phyloP scores from a whole-genome alignment of 192 early-diverging fungal genomes.

The Rhizophagus clarus region DNA sequence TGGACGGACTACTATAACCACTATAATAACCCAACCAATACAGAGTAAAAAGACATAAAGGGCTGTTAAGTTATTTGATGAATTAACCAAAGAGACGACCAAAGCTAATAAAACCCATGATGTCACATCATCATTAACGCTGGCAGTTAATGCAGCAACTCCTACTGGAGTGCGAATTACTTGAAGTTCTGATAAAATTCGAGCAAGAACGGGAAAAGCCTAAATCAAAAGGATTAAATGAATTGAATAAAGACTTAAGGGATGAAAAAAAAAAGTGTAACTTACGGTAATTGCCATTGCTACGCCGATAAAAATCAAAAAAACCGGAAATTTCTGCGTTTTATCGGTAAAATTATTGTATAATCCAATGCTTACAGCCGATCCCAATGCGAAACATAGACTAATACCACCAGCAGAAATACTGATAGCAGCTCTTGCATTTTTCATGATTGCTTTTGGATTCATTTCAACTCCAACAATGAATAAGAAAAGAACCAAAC shows the following conservation, averaged over 20 bases:
- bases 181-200: constrained; percentile 89
- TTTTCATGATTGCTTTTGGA: constrained; percentile 54
- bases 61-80: constrained; percentile 66
- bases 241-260: background rate
- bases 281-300: constrained; percentile 85
- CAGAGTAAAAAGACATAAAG: constrained; percentile 82
- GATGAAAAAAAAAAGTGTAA: background rate
- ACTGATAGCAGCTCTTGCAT: constrained; percentile 53
- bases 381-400: constrained; percentile 78
- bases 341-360: constrained; percentile 57
- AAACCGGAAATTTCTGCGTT: constrained; percentile 62
- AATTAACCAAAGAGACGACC: constrained; percentile 66
- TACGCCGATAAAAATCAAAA: constrained; percentile 86
- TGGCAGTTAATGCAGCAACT: constrained; percentile 80
- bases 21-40: constrained; percentile 69
- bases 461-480: constrained; percentile 88
- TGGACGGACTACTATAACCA: constrained; percentile 74
- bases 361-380: constrained; percentile 71
- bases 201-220: constrained; percentile 94
- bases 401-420: constrained; percentile 82
- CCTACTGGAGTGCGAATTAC: constrained; percentile 81
- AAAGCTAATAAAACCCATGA: constrained; percentile 85
- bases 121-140: constrained; percentile 83
- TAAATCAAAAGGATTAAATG: constrained; percentile 20
- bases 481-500: constrained; percentile 90